Conservation (phyloP, 2,329 filamentous ascomycete species). For the Aspergillus intermedius region DNA sequence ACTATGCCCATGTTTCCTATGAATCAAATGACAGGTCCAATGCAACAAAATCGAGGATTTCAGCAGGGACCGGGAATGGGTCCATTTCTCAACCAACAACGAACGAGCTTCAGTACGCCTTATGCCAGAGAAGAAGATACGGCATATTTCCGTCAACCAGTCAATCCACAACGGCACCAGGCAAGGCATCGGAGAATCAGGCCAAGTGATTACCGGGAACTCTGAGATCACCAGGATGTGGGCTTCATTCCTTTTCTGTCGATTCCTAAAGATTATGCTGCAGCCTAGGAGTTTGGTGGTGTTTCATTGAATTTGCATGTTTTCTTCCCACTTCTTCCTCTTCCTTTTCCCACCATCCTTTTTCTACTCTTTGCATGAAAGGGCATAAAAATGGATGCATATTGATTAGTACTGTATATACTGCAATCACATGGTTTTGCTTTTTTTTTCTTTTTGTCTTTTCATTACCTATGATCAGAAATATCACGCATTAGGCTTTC, state of each 20-base stretch:
- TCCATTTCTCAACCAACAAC: constrained; percentile 54
- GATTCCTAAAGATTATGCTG: not conserved
- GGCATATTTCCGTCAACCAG: constrained; percentile 90
- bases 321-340: no score
- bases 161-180: constrained; percentile 87
- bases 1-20: constrained; percentile 35
- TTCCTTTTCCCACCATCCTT: no score
- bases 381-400: no score
- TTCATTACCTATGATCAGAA: no score
- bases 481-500: no score
- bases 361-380: no score
- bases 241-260: not conserved
- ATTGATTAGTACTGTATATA: no score
- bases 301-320: no score
- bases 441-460: no score
- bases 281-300: no score
- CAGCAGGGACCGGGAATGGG: constrained; percentile 29
- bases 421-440: no score
- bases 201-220: constrained; percentile 84
- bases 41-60: constrained; percentile 26
- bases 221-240: constrained; percentile 40
- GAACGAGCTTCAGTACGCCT: constrained; percentile 47
- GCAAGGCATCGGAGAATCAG: constrained; percentile 71
- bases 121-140: constrained; percentile 68
- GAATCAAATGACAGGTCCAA: constrained; percentile 21